phyloP scores from a whole-genome alignment of 768 basidiomycete species.

The Kwoniella pini region DNA sequence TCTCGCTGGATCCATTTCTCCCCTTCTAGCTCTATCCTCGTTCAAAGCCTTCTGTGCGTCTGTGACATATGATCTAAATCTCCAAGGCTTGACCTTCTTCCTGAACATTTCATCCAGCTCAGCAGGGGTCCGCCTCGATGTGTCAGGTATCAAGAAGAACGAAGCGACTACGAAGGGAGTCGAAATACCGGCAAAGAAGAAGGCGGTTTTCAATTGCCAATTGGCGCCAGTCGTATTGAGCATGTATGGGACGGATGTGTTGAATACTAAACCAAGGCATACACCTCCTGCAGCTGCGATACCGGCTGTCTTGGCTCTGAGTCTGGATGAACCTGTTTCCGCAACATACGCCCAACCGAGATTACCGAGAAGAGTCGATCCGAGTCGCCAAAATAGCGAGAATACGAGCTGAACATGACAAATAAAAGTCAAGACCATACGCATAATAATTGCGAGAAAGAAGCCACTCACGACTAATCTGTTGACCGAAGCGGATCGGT shows the following conservation, averaged over 20 bases:
- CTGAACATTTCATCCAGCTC: constrained; percentile 46
- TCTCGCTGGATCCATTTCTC: neutral
- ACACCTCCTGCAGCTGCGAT: constrained; percentile 38
- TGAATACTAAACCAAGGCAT: constrained; percentile 33
- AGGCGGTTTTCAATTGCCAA: constrained; percentile 41
- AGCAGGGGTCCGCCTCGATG: constrained; percentile 32
- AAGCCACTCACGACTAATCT: constrained; percentile 25
- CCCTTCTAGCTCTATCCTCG: constrained; percentile 4
- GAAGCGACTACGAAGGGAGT: constrained; percentile 30
- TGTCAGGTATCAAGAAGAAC: constrained; percentile 44
- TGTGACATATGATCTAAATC: constrained; percentile 21
- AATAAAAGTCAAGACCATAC: neutral
- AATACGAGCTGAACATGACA: constrained; percentile 29
- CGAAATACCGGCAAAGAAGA: constrained; percentile 40
- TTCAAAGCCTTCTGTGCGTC: constrained; percentile 18
- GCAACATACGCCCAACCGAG: constrained; percentile 36
- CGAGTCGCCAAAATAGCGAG: constrained; percentile 35
- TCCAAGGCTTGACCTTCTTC: constrained; percentile 39
- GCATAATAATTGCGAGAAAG: too few relatives aligned
- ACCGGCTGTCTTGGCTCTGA: constrained; percentile 44
- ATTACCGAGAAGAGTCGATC: constrained; percentile 27
- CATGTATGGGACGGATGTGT: constrained; percentile 38
- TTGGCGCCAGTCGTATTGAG: constrained; percentile 37
- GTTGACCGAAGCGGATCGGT: constrained; percentile 20
- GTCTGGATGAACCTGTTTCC: constrained; percentile 35